Evolutionary conservation across 2,329 filamentous ascomycete species (phyloP), one percentile per base, ranked within the genome.

Genomic region (Stagonosporopsis tanaceti): DNA sequence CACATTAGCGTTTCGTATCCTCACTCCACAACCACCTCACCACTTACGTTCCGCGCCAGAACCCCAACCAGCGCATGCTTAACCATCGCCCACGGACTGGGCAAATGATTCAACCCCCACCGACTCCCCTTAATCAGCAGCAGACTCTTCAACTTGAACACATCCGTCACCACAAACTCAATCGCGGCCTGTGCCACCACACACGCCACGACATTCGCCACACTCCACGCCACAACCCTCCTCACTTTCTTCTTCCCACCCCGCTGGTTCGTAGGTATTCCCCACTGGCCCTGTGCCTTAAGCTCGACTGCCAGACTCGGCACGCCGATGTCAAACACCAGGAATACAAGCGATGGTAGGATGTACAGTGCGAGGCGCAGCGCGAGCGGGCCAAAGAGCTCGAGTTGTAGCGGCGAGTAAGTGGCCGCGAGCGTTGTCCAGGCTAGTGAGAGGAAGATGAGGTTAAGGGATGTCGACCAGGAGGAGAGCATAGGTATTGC

Each of bases 371-470:
- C 63, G 9, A 88, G 56, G 39, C 91, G 88, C 46, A 93, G 80
- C 24, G 85, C 84, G 5, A 91, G 74, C 0, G 89, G 88, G 53
- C 88, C 91, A 50, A 90, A 80, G 1, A 95, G 74, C 74, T 96
- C 92, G 55, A 97, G 86, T 57, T 86, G 85, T 15, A 95, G 80
- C 0, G 91, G 87, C 1, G 89, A 83, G 68, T 96, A 90, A 6
- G 89, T 90, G 3, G 94, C 80, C 37, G 96, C 87, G 30, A 97
- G 83, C 0, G 91, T 94, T 6, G 87, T 87, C 93, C 93, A 97
- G 66, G 91, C 94, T 79, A 96, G 85, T 75, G 93, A 94, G 77
- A 97, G 95, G 80, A 96, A 93, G 61, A 96, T 80, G 24, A 96
- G 79, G 75, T 95, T 97, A 62, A 96, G 81, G 1, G 89, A 93